Conservation (phyloP, 164 flowering plant genomes). For the Macadamia integrifolia region DNA sequence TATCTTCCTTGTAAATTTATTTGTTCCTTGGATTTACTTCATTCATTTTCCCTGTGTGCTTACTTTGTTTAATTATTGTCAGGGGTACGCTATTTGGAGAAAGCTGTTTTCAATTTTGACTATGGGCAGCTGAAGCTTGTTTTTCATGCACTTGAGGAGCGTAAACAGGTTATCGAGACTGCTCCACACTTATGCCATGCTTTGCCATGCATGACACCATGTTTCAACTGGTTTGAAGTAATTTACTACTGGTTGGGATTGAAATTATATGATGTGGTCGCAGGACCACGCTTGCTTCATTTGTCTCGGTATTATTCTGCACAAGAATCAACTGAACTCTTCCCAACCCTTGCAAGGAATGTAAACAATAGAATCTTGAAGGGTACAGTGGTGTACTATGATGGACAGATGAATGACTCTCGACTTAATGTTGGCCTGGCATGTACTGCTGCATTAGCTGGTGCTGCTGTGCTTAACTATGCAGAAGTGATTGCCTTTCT, state of each 20-base stretch:
- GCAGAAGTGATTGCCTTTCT: constrained; percentile 20
- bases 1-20: not conserved
- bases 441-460: constrained; percentile 28
- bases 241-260: constrained; percentile 24
- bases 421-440: constrained; percentile 25
- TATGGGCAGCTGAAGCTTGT: constrained; percentile 24
- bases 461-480: constrained; percentile 26
- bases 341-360: constrained; percentile 19
- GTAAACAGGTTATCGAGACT: constrained; percentile 21
- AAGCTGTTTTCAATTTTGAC: constrained; percentile 23
- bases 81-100: constrained; percentile 24
- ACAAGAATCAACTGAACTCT: constrained; percentile 8
- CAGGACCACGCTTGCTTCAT: constrained; percentile 16
- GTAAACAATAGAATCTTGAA: constrained; percentile 18
- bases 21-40: not conserved
- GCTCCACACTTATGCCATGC: constrained; percentile 24
- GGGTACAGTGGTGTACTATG: constrained; percentile 29
- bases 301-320: constrained; percentile 18
- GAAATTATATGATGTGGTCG: constrained; percentile 24
- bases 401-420: constrained; percentile 32
- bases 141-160: constrained; percentile 26
- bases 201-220: constrained; percentile 23
- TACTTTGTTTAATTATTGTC: not conserved
- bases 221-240: constrained; percentile 24
- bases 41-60: not conserved